Percentiles rank a stretch among this genome's conserved stretches.
phyloP scores from a whole-genome alignment of 805 yeast genomes.

The Teunomyces panamensis region DNA sequence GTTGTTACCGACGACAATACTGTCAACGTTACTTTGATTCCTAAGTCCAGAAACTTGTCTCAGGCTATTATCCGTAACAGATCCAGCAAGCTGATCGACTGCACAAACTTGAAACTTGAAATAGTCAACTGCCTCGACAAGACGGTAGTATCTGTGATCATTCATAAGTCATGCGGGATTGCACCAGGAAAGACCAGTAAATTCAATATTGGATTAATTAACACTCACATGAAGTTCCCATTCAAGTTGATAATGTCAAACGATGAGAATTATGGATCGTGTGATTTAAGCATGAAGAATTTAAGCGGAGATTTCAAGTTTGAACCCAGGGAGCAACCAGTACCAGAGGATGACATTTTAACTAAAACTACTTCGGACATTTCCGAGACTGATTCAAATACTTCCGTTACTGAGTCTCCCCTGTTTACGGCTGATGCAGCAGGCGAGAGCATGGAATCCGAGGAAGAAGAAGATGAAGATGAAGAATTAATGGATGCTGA shows the following conservation, averaged over 20 bases:
- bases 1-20: constrained; percentile 8
- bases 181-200: constrained; percentile 27
- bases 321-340: not conserved
- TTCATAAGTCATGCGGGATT: constrained; percentile 32
- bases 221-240: constrained; percentile 33
- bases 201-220: constrained; percentile 31
- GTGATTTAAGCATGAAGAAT: constrained; percentile 20
- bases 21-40: constrained; percentile 22
- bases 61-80: constrained; percentile 31
- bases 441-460: not conserved
- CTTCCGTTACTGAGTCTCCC: not conserved
- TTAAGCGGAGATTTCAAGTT: constrained; percentile 21
- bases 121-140: constrained; percentile 28
- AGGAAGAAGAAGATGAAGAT: not conserved
- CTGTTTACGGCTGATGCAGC: not conserved
- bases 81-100: constrained; percentile 22
- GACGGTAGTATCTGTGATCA: constrained; percentile 22
- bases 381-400: not conserved
- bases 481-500: not conserved
- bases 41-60: constrained; percentile 30
- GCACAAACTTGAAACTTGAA: constrained; percentile 28
- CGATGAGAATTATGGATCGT: constrained; percentile 15
- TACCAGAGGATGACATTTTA: not conserved
- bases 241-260: constrained; percentile 27
- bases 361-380: not conserved